Conservation (phyloP, 768 basidiomycete genomes). For the Galerina marginata region DNA sequence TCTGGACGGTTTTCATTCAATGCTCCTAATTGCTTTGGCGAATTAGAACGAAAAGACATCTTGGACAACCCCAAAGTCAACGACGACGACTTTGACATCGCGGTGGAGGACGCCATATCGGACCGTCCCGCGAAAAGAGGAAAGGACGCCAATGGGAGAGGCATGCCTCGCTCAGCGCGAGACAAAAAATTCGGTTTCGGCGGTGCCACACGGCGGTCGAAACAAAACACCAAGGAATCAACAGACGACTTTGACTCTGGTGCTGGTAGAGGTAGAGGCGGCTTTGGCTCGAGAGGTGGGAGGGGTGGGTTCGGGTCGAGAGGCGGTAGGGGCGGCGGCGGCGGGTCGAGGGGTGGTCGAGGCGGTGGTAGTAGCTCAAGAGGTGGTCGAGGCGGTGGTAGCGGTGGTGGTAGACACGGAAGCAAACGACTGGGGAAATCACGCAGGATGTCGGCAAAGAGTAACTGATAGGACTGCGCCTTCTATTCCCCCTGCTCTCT, state of each 20-base stretch:
- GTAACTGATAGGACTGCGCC: constrained; percentile 1
- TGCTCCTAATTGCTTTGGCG: background rate
- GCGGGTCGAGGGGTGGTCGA: constrained; percentile 34
- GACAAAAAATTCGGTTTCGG: constrained; percentile 87
- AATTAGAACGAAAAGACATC: constrained; percentile 82
- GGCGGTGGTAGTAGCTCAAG: constrained; percentile 11
- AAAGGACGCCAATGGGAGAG: constrained; percentile 44
- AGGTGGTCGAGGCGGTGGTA: constrained; percentile 28
- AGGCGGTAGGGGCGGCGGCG: constrained; percentile 33
- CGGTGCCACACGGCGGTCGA: constrained; percentile 68
- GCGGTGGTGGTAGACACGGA: background rate
- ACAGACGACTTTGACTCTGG: constrained; percentile 73
- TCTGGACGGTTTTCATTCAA: background rate
- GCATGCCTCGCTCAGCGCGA: constrained; percentile 62
- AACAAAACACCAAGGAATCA: constrained; percentile 82
- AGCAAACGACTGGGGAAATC: constrained; percentile 19
- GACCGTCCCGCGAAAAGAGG: constrained; percentile 69
- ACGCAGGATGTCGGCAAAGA: constrained; percentile 13
- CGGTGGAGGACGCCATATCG: constrained; percentile 87
- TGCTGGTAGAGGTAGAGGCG: constrained; percentile 38
- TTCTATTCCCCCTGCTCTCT: too few relatives aligned
- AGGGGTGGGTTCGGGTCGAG: constrained; percentile 30
- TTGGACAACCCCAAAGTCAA: constrained; percentile 66
- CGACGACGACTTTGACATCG: constrained; percentile 84
- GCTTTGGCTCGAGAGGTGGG: constrained; percentile 38